Evolutionary conservation across 2,329 filamentous ascomycete genomes (phyloP).

Genomic region (Hirsutella minnesotensis): DNA sequence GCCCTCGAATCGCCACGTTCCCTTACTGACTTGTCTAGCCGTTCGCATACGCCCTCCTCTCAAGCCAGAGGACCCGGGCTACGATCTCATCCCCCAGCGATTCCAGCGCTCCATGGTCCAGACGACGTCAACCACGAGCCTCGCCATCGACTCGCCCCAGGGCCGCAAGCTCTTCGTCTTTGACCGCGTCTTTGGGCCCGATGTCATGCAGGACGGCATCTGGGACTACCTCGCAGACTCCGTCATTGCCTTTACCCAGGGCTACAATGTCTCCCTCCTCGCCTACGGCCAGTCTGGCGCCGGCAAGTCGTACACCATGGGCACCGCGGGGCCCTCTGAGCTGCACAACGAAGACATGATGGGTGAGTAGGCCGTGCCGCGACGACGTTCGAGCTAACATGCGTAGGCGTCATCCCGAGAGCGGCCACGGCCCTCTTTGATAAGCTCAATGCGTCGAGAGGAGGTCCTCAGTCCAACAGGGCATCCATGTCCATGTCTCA

Average conservation of each 20-base stretch:
- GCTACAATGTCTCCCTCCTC: slow-evolving; percentile 95
- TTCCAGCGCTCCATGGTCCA: slow-evolving; percentile 92
- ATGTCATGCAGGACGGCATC: slow-evolving; percentile 74
- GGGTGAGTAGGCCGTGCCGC: slow-evolving; percentile 42
- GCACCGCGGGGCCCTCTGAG: slow-evolving; percentile 76
- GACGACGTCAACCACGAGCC: slow-evolving; percentile 70
- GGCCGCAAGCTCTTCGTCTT: slow-evolving; percentile 94
- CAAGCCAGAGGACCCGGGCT: slow-evolving; percentile 75
- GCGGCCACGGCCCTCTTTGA: slow-evolving; percentile 82
- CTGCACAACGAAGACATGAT: slow-evolving; percentile 59
- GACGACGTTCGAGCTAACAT: neutral
- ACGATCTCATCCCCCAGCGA: slow-evolving; percentile 86
- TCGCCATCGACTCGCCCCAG: slow-evolving; percentile 82
- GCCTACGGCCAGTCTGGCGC: slow-evolving; percentile 97
- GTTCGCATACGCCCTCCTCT: slow-evolving; percentile 87
- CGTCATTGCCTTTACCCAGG: slow-evolving; percentile 79
- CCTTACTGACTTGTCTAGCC: slow-evolving; percentile 37
- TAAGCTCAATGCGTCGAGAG: slow-evolving; percentile 55
- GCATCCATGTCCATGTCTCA: slow-evolving; percentile 51
- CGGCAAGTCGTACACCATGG: slow-evolving; percentile 98
- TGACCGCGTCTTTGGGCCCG: slow-evolving; percentile 82
- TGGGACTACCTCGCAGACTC: slow-evolving; percentile 93
- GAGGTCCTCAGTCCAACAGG: slow-evolving; percentile 40
- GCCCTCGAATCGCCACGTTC: neutral
- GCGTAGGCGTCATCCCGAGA: slow-evolving; percentile 80